A percentile compares a stretch with the other conserved stretches of the same genome.
phyloP scores from a whole-genome alignment of 1,139 yeast genomes.

The Lodderomyces margitis region DNA sequence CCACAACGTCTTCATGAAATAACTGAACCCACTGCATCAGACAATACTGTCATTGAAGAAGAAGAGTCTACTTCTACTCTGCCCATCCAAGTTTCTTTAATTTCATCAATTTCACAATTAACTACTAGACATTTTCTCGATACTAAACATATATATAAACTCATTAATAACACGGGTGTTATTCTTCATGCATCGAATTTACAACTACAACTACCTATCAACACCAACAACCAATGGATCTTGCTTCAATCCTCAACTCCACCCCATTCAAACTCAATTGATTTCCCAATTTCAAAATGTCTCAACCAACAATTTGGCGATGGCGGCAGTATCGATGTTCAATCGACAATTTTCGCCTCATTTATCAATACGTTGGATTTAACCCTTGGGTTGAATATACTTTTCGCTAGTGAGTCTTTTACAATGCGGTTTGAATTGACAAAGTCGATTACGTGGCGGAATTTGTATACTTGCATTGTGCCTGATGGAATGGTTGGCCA shows the following conservation, averaged over 20 bases:
- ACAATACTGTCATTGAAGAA: too few relatives aligned
- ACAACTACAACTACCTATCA: background rate
- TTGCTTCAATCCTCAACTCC: background rate
- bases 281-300: slow-evolving; percentile 14
- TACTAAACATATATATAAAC: slow-evolving; percentile 7
- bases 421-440: slow-evolving; percentile 11
- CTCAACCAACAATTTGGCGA: slow-evolving; percentile 13
- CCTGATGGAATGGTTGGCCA: slow-evolving; percentile 14
- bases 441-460: slow-evolving; percentile 9
- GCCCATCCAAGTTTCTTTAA: background rate
- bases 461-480: slow-evolving; percentile 13
- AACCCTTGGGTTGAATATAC: slow-evolving; percentile 10
- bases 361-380: slow-evolving; percentile 12
- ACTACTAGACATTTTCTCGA: background rate
- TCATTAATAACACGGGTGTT: slow-evolving; percentile 4
- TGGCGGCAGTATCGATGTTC: slow-evolving; percentile 14
- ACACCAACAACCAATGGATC: background rate
- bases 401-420: slow-evolving; percentile 12
- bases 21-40: background rate
- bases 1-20: too few relatives aligned
- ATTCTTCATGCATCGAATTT: slow-evolving; percentile 8
- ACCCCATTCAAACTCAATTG: background rate
- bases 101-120: background rate
- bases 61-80: background rate
- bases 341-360: slow-evolving; percentile 5